phyloP scores from a whole-genome alignment of 768 basidiomycete species.

The Termitomyces titanicus region DNA sequence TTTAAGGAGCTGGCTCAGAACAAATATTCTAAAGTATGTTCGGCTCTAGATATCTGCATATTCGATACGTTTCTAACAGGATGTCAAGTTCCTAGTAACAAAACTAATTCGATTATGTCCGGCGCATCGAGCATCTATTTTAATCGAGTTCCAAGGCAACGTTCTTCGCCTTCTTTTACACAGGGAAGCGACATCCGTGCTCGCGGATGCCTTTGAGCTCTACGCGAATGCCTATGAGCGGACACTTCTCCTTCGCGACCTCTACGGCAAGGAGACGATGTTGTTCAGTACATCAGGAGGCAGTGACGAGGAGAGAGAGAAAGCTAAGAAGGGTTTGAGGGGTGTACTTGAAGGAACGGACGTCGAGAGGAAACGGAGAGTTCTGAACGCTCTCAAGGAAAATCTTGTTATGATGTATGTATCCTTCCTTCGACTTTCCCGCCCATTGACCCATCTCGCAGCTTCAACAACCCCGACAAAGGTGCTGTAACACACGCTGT shows the following conservation, averaged over 20 bases:
- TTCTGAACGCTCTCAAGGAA: conserved; percentile 67
- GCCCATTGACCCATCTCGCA: conserved; percentile 24
- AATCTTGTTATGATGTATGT: conserved; percentile 74
- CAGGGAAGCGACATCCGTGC: conserved; percentile 75
- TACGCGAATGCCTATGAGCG: conserved; percentile 85
- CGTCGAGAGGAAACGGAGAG: conserved; percentile 59
- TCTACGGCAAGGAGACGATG: conserved; percentile 85
- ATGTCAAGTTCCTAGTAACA: conserved; percentile 65
- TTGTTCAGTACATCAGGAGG: conserved; percentile 60
- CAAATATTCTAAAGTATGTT: conserved; percentile 83
- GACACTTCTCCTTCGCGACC: conserved; percentile 74
- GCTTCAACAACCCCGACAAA: conserved; percentile 91
- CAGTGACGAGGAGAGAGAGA: conserved; percentile 60
- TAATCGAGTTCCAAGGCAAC: conserved; percentile 73
- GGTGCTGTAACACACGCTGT: conserved; percentile 84
- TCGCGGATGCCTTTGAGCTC: conserved; percentile 88
- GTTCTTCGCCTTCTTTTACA: conserved; percentile 80
- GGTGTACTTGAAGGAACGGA: conserved; percentile 66
- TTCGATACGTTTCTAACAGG: neutral
- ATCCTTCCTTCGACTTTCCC: neutral
- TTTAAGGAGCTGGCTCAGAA: conserved; percentile 78
- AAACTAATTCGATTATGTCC: conserved; percentile 80
- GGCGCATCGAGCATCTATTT: conserved; percentile 67
- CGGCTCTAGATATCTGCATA: neutral
- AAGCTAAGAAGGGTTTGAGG: conserved; percentile 60